phyloP scores from a whole-genome alignment of 768 basidiomycete species.

The Sporobolomyces pararoseus region DNA sequence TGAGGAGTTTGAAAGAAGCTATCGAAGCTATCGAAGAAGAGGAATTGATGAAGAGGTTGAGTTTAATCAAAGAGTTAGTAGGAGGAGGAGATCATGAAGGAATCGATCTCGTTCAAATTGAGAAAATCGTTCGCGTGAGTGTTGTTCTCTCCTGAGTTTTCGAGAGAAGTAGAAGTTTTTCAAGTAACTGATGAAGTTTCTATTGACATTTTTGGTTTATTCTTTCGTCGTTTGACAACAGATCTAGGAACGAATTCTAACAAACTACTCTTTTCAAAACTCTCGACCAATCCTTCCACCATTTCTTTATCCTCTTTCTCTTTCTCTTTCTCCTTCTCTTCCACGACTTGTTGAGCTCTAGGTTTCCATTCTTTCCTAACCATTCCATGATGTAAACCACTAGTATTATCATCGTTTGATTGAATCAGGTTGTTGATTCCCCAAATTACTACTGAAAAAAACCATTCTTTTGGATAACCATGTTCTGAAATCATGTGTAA shows the following conservation, averaged over 20 bases:
- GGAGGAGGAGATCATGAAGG: not conserved
- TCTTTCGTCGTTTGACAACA: not conserved
- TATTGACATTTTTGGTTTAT: conserved; percentile 17
- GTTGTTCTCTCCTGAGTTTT: too few relatives aligned
- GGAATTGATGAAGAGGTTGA: not conserved
- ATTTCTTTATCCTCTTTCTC: not conserved
- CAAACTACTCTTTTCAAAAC: conserved; percentile 19
- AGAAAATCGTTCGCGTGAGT: conserved; percentile 7
- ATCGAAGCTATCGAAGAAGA: conserved; percentile 48
- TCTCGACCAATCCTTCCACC: conserved; percentile 21
- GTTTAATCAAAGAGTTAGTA: conserved; percentile 1
- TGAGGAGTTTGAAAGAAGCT: conserved; percentile 57
- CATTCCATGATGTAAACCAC: conserved; percentile 21
- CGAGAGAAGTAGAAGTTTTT: not conserved
- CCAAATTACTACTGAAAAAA: conserved; percentile 35
- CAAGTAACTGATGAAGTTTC: not conserved
- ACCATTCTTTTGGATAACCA: conserved; percentile 40
- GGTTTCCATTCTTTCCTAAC: conserved; percentile 33
- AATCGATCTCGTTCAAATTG: too few relatives aligned
- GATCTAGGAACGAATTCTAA: conserved; percentile 27
- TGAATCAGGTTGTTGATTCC: conserved; percentile 28
- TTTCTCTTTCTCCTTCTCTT: not conserved
- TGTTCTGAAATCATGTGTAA: conserved; percentile 43
- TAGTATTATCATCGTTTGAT: not conserved
- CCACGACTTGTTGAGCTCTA: not conserved